Conservation (phyloP, 805 yeast species). For the Suhomyces pyralidae region DNA sequence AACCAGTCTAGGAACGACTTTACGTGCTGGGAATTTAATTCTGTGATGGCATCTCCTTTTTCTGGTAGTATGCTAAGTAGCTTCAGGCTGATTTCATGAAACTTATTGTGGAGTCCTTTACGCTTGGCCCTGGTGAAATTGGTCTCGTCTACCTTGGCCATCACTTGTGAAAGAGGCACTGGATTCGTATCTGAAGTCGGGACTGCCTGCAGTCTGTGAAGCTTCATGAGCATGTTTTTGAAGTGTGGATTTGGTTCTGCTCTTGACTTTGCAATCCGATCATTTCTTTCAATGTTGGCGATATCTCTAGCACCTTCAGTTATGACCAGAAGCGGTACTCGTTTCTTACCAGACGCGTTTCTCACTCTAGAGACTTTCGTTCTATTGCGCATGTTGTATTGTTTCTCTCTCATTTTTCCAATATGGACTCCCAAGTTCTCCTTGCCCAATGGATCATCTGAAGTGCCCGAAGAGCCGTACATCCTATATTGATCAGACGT, state of each 20-base stretch:
- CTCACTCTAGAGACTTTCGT: not conserved
- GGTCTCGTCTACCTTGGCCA: not conserved
- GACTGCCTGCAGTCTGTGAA: conserved; percentile 1
- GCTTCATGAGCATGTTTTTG: not conserved
- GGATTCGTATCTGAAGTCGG: not conserved
- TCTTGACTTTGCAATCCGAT: not conserved
- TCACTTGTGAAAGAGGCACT: not conserved
- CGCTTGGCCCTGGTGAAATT: not conserved
- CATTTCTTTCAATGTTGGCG: not conserved
- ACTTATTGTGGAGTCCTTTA: conserved; percentile 1
- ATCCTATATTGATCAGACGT: not conserved
- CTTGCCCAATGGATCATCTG: not conserved
- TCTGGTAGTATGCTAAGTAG: not conserved
- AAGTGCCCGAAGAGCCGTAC: not conserved
- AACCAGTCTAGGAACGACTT: conserved; percentile 9
- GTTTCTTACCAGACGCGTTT: not conserved
- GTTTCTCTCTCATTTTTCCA: not conserved
- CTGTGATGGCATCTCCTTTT: not conserved
- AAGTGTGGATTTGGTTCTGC: not conserved
- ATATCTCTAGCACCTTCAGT: not conserved
- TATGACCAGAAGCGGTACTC: not conserved
- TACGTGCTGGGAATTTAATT: not conserved
- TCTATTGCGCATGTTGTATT: not conserved
- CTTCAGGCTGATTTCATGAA: conserved; percentile 1
- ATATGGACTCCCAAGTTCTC: not conserved